Conservation (phyloP, 768 basidiomycete genomes). For the Cubamyces sp. region DNA sequence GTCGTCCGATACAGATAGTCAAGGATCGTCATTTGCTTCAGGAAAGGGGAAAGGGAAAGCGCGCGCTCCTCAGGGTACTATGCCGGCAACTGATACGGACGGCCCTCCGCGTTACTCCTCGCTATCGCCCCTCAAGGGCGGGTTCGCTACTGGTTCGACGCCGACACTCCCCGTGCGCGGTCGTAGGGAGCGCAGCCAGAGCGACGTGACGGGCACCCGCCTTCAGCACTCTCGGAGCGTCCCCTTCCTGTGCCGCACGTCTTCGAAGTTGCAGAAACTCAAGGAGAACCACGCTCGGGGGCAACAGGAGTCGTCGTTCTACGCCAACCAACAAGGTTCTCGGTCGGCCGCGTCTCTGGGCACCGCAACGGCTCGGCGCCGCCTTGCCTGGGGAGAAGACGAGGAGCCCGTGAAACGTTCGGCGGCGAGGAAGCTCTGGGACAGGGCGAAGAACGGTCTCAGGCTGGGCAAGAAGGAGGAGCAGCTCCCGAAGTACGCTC, state of each 20-base stretch:
- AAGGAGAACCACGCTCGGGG: not conserved
- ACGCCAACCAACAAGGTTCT: not conserved
- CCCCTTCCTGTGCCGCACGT: conserved; percentile 8
- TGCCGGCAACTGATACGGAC: not conserved
- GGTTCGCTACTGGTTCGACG: not conserved
- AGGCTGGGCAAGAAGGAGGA: conserved; percentile 9
- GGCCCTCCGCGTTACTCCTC: conserved; percentile 8
- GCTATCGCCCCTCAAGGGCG: not conserved
- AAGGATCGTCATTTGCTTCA: not conserved
- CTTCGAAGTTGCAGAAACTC: conserved; percentile 2
- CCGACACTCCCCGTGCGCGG: not conserved
- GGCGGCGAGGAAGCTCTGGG: not conserved
- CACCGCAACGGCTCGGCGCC: not conserved
- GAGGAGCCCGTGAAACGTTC: not conserved
- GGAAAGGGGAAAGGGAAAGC: no score
- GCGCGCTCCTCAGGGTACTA: not conserved
- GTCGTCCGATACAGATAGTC: not conserved
- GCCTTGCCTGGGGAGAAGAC: not conserved
- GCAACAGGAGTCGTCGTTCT: not conserved
- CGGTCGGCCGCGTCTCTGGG: not conserved
- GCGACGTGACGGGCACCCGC: conserved; percentile 4
- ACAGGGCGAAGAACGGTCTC: not conserved
- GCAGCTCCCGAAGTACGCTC: not conserved
- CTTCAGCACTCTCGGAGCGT: conserved; percentile 5
- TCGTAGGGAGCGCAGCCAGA: not conserved